Evolutionary conservation across 176 grass and related monocot species (phyloP).

Genomic region (Tillandsia fasciculata): DNA sequence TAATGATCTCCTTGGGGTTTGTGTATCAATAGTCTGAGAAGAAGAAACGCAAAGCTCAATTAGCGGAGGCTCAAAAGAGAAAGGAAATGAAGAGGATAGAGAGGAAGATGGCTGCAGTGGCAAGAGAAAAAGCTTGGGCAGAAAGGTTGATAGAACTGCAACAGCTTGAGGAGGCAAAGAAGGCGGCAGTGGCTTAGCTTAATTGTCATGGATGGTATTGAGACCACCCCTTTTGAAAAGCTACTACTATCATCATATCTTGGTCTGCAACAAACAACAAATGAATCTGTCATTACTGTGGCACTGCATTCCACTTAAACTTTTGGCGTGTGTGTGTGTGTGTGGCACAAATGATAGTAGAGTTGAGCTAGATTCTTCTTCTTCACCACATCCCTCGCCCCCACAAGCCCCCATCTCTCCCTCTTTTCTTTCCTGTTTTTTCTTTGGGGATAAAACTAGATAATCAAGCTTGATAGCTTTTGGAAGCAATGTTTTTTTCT

Average conservation of each 20-base stretch:
- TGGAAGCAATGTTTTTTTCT: no score
- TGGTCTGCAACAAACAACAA: neutral
- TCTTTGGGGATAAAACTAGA: no score
- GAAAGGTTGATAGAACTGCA: conserved; percentile 73
- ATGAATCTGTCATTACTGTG: neutral
- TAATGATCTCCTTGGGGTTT: neutral
- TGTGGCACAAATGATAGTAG: no score
- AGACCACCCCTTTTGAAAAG: neutral
- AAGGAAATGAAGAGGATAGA: conserved; percentile 67
- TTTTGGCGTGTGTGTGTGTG: no score
- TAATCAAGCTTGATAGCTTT: no score
- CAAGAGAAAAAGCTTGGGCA: conserved; percentile 73
- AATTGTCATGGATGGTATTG: neutral
- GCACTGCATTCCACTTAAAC: neutral
- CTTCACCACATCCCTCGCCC: no score
- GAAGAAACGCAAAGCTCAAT: conserved; percentile 77
- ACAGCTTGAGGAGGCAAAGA: conserved; percentile 49
- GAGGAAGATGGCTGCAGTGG: conserved; percentile 94
- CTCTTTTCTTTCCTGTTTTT: no score
- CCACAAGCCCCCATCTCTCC: no score
- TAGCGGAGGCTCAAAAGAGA: conserved; percentile 61
- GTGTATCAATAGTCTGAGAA: conserved; percentile 60
- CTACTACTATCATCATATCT: neutral
- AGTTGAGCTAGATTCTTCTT: no score
- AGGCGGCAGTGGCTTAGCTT: conserved; percentile 38